Evolutionary conservation across 164 flowering plant genomes (phyloP).

Genomic region (Nymphaea colorata): DNA sequence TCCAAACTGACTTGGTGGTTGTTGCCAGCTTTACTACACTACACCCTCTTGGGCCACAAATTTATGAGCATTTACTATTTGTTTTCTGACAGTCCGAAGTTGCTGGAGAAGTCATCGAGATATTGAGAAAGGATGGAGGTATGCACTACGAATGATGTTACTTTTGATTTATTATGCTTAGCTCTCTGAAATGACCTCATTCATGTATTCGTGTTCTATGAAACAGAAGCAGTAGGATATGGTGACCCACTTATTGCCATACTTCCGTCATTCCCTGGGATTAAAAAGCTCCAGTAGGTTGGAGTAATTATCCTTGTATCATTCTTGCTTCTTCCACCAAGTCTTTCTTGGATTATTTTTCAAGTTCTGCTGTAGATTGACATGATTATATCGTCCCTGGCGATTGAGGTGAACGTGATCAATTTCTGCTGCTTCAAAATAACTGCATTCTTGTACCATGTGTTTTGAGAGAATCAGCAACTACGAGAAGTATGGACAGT

Average conservation of each 20-base stretch:
- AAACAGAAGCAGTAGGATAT: slow-evolving; percentile 75
- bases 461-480: too few relatives aligned
- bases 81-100: slow-evolving; percentile 38
- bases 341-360: too few relatives aligned
- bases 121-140: slow-evolving; percentile 74
- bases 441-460: too few relatives aligned
- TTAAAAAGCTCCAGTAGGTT: slow-evolving; percentile 57
- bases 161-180: neutral
- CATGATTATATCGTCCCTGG: too few relatives aligned
- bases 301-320: neutral
- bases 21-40: too few relatives aligned
- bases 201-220: neutral
- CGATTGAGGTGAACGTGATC: too few relatives aligned
- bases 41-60: too few relatives aligned
- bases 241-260: slow-evolving; percentile 68
- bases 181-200: neutral
- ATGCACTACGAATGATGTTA: slow-evolving; percentile 11
- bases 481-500: too few relatives aligned
- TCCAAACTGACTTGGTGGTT: too few relatives aligned
- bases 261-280: slow-evolving; percentile 80
- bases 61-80: neutral
- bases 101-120: slow-evolving; percentile 63
- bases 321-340: too few relatives aligned
- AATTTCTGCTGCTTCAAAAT: too few relatives aligned
- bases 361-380: too few relatives aligned